Base-by-base conservation (phyloP, 2,329 filamentous ascomycete species). In the Xylariaceae sp. region DNA sequence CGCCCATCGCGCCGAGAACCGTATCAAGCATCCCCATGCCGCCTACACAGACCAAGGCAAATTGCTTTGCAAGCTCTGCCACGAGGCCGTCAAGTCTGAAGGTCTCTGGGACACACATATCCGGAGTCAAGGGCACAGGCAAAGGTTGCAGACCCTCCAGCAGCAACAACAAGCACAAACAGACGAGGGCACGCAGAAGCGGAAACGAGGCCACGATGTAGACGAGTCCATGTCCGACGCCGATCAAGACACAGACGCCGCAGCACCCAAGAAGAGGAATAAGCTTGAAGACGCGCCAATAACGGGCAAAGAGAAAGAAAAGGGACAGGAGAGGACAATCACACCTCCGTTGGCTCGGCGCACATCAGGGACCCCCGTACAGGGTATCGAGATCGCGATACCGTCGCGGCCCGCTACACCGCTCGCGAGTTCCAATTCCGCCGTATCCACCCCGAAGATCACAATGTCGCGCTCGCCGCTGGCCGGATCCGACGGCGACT, bases 1-100 rank as follows among this genome's bases (percentile, higher is more conserved):
- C 56, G 85, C 83, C 60, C 86, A 92, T 66, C 82, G 88, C 54
- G 81, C 82, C 45, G 79, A 85, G 50, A 82, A 88, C 46, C 80
- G 85, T 53, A 82, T 91, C 58, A 76, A 82, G 41, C 83, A 88
- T 57, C 80, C 84, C 4, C 73, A 84, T 56, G 83, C 84, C 34
- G 71, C 75, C 43, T 88, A 89, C 68, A 81, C 83, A 5, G 76
- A 81, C 52, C 73, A 79, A 12, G 85, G 85, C 49, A 83, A 80
- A 58, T 76, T 89, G 1, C 68, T 81, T 22, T 90, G 86, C 68
- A 77, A 75, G 49, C 66, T 85, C 20, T 90, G 86, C 60, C 79
- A 77, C 59, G 73, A 82, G 39, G 69, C 74, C 29, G 63, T 88
- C 58, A 86, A 84, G 64, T 74, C 78, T 36, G 85, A 88, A 55